Evolutionary conservation across 2,329 filamentous ascomycete genomes (phyloP).

Genomic region (Tolypocladium inflatum): DNA sequence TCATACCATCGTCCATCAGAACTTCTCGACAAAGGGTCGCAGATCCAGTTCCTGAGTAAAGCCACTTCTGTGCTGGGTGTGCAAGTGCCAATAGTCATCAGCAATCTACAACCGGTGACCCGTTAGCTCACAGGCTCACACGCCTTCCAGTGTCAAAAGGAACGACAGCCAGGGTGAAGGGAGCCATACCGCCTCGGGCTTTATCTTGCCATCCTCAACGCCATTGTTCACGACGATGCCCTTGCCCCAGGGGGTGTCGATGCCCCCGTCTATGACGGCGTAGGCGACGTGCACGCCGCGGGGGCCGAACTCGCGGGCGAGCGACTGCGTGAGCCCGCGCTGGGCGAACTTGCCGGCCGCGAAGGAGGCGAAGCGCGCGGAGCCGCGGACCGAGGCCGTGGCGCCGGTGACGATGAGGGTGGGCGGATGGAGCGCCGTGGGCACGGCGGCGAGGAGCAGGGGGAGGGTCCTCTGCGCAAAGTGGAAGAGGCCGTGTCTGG

Average conservation of each 20-base stretch:
- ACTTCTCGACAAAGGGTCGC: constrained; percentile 76
- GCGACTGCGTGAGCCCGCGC: constrained; percentile 61
- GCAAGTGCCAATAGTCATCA: constrained; percentile 75
- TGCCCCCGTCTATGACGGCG: constrained; percentile 74
- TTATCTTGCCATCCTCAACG: constrained; percentile 54
- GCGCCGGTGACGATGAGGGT: constrained; percentile 81
- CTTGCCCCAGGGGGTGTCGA: constrained; percentile 68
- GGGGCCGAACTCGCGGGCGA: constrained; percentile 77
- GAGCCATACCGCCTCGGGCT: constrained; percentile 58
- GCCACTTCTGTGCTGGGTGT: constrained; percentile 67
- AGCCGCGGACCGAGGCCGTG: constrained; percentile 68
- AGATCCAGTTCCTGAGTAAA: constrained; percentile 80
- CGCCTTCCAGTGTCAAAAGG: no score
- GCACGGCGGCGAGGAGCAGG: constrained; percentile 53
- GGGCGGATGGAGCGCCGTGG: constrained; percentile 51
- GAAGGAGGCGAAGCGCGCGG: constrained; percentile 60
- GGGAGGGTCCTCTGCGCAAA: constrained; percentile 68
- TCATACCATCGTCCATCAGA: constrained; percentile 32
- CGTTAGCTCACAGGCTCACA: not conserved
- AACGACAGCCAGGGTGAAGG: not conserved
- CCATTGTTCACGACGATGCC: constrained; percentile 34
- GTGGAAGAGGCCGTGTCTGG: constrained; percentile 58
- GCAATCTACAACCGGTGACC: constrained; percentile 53
- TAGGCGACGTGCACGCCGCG: constrained; percentile 77
- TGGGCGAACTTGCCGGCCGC: constrained; percentile 73